These are phyloP conservation scores for Linum lewisii DNA, from an alignment of 345 rosid genomes.

Conservation along the genomic window DNA sequence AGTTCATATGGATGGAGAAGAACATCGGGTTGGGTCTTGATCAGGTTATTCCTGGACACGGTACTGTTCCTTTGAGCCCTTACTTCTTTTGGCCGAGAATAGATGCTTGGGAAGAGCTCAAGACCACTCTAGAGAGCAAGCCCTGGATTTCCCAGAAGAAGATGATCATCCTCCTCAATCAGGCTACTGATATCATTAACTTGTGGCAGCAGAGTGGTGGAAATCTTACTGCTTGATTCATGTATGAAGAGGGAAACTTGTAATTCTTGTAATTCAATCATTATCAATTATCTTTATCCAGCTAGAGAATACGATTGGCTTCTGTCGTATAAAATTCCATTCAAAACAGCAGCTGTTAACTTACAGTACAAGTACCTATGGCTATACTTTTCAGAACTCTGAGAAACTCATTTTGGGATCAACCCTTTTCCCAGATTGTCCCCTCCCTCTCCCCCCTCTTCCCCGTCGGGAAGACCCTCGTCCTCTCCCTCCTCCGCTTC, in stretches of 20 bases:
- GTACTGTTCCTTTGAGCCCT: constrained; percentile 65
- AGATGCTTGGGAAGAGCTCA: constrained; percentile 88
- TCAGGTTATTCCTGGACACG: constrained; percentile 64
- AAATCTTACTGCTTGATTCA: constrained; percentile 24
- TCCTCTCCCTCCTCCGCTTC: constrained; percentile 37
- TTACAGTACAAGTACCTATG: too few species aligned
- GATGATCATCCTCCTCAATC: constrained; percentile 73
- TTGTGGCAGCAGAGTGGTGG: constrained; percentile 89
- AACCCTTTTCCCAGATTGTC: constrained; percentile 25
- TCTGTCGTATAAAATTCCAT: too few species aligned
- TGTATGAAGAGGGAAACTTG: too few species aligned
- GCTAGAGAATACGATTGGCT: too few species aligned
- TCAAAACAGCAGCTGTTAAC: too few species aligned
- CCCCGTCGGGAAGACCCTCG: constrained; percentile 62
- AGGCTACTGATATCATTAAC: constrained; percentile 80
- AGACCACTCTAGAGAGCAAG: constrained; percentile 57
- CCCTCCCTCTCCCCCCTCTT: constrained; percentile 42
- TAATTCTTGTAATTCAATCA: too few species aligned
- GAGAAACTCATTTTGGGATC: constrained; percentile 65
- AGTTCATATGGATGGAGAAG: constrained; percentile 89
- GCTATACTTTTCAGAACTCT: constrained; percentile 35
- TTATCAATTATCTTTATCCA: too few species aligned
- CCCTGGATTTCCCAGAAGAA: constrained; percentile 82
- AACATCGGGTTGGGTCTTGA: constrained; percentile 68
- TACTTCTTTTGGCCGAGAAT: constrained; percentile 77